These are phyloP conservation scores for Paramarasmius palmivorus DNA, from an alignment of 1,284 basidiomycete genomes.

Conservation along the genomic window DNA sequence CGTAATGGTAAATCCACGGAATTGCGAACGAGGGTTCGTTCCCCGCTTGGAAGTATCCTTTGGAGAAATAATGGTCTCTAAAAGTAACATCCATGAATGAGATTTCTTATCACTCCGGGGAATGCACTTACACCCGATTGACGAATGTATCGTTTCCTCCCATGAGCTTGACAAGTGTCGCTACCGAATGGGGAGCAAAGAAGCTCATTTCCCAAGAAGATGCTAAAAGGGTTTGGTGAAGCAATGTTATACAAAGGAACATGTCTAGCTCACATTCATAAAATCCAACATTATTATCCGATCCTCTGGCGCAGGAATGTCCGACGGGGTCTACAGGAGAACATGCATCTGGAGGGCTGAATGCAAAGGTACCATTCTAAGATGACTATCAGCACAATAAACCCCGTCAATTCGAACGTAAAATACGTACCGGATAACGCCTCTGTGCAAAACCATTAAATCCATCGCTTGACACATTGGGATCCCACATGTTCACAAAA, in stretches of 20 bases:
- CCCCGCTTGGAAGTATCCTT: conserved; percentile 46
- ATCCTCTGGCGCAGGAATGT: conserved; percentile 48
- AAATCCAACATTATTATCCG: conserved; percentile 51
- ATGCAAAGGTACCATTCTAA: conserved; percentile 51
- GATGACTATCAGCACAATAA: neutral
- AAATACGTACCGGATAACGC: conserved; percentile 35
- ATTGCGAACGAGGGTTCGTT: conserved; percentile 51
- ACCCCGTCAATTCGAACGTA: neutral
- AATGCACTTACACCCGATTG: conserved; percentile 34
- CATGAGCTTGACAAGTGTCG: conserved; percentile 47
- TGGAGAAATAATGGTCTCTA: conserved; percentile 46
- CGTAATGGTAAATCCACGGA: conserved; percentile 50
- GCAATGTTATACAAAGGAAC: too few relatives aligned
- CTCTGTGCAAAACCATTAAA: conserved; percentile 46
- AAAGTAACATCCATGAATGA: neutral
- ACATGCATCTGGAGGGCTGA: conserved; percentile 47
- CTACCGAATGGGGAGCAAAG: conserved; percentile 54
- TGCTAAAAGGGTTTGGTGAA: conserved; percentile 34
- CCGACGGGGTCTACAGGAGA: conserved; percentile 45
- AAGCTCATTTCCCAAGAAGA: conserved; percentile 56
- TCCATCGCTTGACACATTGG: conserved; percentile 43
- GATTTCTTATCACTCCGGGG: neutral
- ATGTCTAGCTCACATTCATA: conserved; percentile 54
- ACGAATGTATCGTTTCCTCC: conserved; percentile 46
- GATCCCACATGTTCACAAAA: conserved; percentile 53